Conservation (phyloP, 495 filamentous ascomycete species). For the Letharia lupina region DNA sequence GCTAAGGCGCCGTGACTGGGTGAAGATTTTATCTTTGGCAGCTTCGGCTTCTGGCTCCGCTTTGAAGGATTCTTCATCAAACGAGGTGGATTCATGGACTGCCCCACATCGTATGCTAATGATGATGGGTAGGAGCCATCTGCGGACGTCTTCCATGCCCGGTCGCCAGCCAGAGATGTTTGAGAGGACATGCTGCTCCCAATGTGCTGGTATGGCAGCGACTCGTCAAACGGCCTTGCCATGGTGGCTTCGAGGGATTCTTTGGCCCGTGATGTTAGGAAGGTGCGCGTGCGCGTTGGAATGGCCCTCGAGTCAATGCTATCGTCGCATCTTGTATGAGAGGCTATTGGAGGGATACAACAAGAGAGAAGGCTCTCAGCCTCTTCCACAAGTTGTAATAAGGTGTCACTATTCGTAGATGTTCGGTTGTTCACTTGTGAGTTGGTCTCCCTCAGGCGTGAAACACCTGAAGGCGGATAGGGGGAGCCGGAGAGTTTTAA, state of each 20-base stretch:
- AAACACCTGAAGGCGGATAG: neutral
- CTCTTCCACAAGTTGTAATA: neutral
- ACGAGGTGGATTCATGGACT: constrained; percentile 8
- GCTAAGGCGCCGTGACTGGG: constrained; percentile 21
- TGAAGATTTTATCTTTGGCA: constrained; percentile 27
- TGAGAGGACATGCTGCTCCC: constrained; percentile 20
- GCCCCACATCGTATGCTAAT: constrained; percentile 11
- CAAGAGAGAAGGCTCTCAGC: neutral
- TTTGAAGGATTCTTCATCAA: constrained; percentile 6
- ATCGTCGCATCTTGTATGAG: constrained; percentile 8
- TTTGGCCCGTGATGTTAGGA: neutral
- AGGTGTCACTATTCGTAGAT: neutral
- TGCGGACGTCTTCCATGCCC: constrained; percentile 9
- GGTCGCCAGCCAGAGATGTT: constrained; percentile 19
- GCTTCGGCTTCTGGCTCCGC: constrained; percentile 11
- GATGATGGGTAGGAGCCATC: constrained; percentile 1
- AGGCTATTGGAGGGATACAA: neutral
- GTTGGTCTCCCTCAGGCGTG: neutral
- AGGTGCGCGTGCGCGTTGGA: constrained; percentile 1
- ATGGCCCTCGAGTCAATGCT: neutral
- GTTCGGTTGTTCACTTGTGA: neutral
- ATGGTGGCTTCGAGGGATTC: constrained; percentile 9
- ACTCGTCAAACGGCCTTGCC: constrained; percentile 21
- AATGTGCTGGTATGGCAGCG: constrained; percentile 14
- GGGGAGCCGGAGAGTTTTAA: neutral